phyloP scores from a whole-genome alignment of 139 green algal genomes.

The Chlorella vulgaris region DNA sequence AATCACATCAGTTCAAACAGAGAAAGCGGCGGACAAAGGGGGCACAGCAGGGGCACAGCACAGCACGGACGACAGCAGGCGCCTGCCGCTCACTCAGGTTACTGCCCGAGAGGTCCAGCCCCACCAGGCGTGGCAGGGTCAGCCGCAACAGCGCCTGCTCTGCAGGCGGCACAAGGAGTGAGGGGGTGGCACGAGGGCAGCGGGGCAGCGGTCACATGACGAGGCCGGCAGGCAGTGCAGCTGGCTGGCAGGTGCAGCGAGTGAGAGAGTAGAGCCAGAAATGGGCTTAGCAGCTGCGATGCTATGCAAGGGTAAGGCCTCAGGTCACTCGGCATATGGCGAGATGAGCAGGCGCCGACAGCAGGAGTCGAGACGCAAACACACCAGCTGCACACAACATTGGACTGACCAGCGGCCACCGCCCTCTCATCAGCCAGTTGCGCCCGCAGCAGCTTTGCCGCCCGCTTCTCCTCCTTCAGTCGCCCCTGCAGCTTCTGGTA shows the following conservation, averaged over 20 bases:
- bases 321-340: too few relatives aligned
- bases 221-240: too few relatives aligned
- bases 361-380: too few relatives aligned
- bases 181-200: background rate
- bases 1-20: too few relatives aligned
- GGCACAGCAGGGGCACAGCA: too few relatives aligned
- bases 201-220: too few relatives aligned
- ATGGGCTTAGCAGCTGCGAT: too few relatives aligned
- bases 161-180: background rate
- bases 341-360: background rate
- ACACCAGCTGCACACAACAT: background rate
- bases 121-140: conserved; percentile 39
- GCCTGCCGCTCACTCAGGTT: conserved; percentile 38
- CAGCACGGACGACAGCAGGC: too few relatives aligned
- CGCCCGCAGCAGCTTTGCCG: conserved; percentile 34
- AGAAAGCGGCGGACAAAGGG: too few relatives aligned
- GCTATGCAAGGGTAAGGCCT: too few relatives aligned
- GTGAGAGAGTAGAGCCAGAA: too few relatives aligned
- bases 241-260: too few relatives aligned
- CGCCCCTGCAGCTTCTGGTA: conserved; percentile 51
- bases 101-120: conserved; percentile 60
- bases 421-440: conserved; percentile 35
- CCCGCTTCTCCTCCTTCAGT: conserved; percentile 50
- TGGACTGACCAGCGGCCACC: background rate
- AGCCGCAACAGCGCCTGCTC: conserved; percentile 13